Evolutionary conservation across 805 yeast species (phyloP).

Genomic region (Metschnikowia rubicola): DNA sequence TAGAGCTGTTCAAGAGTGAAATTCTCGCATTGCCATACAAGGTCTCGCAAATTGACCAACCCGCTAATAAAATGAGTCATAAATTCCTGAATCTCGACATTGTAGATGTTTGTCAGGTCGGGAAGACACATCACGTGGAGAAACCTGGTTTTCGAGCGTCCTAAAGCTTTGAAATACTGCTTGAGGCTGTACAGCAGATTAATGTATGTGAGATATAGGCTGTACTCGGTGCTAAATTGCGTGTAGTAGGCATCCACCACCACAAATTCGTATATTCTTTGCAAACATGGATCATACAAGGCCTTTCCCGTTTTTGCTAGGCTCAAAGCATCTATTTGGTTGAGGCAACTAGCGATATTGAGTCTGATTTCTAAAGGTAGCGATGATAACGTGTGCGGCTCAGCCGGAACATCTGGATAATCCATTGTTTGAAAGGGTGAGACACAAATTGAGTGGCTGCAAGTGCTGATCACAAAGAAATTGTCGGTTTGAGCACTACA

Average conservation of each 20-base stretch:
- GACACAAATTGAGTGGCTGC: no score
- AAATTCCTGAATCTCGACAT: constrained; percentile 25
- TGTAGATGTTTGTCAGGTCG: constrained; percentile 38
- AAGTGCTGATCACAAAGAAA: no score
- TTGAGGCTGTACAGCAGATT: constrained; percentile 40
- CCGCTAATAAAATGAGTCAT: constrained; percentile 26
- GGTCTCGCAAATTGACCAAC: constrained; percentile 25
- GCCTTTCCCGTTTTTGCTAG: constrained; percentile 5
- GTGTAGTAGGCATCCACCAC: constrained; percentile 37
- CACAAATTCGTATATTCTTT: constrained; percentile 37
- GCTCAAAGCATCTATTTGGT: constrained; percentile 11
- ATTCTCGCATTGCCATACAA: constrained; percentile 32
- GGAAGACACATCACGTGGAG: constrained; percentile 39
- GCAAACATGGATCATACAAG: constrained; percentile 11
- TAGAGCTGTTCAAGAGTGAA: constrained; percentile 27
- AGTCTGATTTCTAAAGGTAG: constrained; percentile 10
- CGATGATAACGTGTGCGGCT: neutral
- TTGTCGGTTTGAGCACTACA: no score
- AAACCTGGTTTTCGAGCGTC: constrained; percentile 14
- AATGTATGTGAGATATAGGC: constrained; percentile 28
- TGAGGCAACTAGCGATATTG: constrained; percentile 1
- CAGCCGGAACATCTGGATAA: no score
- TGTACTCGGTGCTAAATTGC: constrained; percentile 27
- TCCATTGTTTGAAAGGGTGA: no score
- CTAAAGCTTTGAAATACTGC: constrained; percentile 18